A percentile compares a stretch with the other conserved stretches of the same genome.
phyloP scores from a whole-genome alignment of 1,284 basidiomycete species.

The Tilletiopsis washingtonensis region DNA sequence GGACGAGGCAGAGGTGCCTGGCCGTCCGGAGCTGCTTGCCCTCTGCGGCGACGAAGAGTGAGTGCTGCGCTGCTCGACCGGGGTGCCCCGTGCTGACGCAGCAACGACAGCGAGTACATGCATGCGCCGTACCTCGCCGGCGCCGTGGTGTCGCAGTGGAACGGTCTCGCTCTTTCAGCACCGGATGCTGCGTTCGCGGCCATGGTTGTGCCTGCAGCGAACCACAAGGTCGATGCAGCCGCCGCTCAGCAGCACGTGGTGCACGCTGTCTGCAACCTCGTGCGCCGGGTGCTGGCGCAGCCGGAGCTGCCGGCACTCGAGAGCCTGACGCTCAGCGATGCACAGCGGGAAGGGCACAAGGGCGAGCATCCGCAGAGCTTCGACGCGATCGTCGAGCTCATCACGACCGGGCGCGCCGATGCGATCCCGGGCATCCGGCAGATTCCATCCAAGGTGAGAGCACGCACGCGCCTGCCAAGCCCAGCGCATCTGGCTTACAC shows the following conservation, averaged over 20 bases:
- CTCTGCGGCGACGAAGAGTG: conserved; percentile 34
- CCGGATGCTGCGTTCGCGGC: conserved; percentile 13
- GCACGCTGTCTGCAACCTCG: conserved; percentile 10
- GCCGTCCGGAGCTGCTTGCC: conserved; percentile 18
- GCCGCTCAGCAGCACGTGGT: conserved; percentile 20
- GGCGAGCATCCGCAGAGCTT: conserved; percentile 11
- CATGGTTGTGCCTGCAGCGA: conserved; percentile 18
- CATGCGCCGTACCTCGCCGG: not conserved
- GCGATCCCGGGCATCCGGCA: conserved; percentile 40
- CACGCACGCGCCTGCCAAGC: no score
- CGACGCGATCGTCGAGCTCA: conserved; percentile 42
- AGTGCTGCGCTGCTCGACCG: conserved; percentile 4
- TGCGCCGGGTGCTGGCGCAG: not conserved
- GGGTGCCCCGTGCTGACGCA: not conserved
- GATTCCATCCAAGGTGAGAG: conserved; percentile 34
- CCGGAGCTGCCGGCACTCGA: not conserved
- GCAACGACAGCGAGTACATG: conserved; percentile 17
- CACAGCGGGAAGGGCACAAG: not conserved
- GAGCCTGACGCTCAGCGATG: not conserved
- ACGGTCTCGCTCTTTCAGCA: conserved; percentile 9
- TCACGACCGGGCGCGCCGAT: conserved; percentile 41
- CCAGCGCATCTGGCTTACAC: no score
- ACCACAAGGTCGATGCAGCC: conserved; percentile 27
- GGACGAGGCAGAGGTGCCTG: conserved; percentile 1
- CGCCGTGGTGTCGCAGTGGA: conserved; percentile 18